Evolutionary conservation across 768 basidiomycete species (phyloP).

Genomic region (Paxillus involutus): DNA sequence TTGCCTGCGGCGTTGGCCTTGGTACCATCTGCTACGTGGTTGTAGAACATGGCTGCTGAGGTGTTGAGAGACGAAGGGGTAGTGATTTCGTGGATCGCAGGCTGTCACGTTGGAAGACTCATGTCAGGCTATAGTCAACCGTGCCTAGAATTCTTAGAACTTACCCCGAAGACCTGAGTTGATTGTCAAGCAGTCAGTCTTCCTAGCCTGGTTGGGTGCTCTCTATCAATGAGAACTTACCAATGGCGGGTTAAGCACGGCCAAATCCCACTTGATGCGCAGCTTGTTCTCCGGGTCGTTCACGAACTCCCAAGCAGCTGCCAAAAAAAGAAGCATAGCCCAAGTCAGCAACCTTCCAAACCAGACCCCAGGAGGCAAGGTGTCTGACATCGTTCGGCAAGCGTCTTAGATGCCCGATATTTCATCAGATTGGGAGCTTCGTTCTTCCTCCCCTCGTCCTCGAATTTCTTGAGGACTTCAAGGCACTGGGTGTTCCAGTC

Average conservation of each 20-base stretch:
- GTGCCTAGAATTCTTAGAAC: neutral
- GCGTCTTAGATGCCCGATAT: conserved; percentile 63
- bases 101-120: conserved; percentile 24
- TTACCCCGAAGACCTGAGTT: conserved; percentile 31
- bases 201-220: neutral
- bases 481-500: conserved; percentile 59
- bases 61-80: conserved; percentile 37
- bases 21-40: conserved; percentile 26
- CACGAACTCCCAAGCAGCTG: conserved; percentile 51
- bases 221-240: conserved; percentile 20
- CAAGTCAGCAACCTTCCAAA: neutral
- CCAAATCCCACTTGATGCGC: conserved; percentile 38
- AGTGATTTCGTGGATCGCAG: conserved; percentile 41
- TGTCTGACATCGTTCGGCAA: conserved; percentile 56
- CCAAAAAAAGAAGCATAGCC: neutral
- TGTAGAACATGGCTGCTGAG: conserved; percentile 37
- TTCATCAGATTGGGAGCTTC: conserved; percentile 36
- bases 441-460: conserved; percentile 44
- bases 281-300: conserved; percentile 28
- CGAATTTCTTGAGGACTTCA: conserved; percentile 41
- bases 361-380: neutral
- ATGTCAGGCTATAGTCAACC: neutral
- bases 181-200: neutral
- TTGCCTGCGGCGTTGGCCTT: conserved; percentile 22
- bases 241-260: conserved; percentile 39